Base-by-base conservation (phyloP, 1,284 basidiomycete genomes). In the Puccinia triticina region DNA sequence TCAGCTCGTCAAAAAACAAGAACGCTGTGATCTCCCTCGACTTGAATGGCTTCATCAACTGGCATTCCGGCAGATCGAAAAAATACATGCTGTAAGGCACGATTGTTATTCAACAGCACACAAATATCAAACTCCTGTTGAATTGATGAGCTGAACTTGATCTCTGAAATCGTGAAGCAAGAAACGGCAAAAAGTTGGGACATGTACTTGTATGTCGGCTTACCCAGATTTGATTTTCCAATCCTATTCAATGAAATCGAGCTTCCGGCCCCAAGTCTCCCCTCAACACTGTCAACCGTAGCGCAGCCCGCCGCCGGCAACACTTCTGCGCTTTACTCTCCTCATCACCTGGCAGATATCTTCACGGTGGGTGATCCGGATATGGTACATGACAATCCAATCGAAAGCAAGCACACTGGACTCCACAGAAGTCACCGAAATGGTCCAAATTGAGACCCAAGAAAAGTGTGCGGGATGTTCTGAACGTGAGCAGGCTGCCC, bases 211-310 rank as follows among this genome's bases (percentile, higher is more conserved):
- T 98, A 98, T 86, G 92, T 99, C 67, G 96, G 99, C 88, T 87
- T 99, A 53, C 97, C 96, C 0, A 91, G 94, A n/a, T 99, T 98
- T 86, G 96, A 98, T 86, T 96, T 98, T 86, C 96, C 97, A 0
- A 92, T 99, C n/a, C 92, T 99, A 69, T 99, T 93, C 87, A 94
- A 92, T 83, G 96, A 98, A 88, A 87, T 87, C 34, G 86, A 87
- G 43, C 88, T 88, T 37, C 72, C 86, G 80, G 61, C 85, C 83
- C 83, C 86, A 78, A 40, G 84, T 74, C 48, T 85, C 83, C 77
- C 84, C 83, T 90, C 87, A 4, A 53, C 64, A 29, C 26, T 57
- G 3, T 59, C 74, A 29, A 79, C 83, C 21, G 83, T 84, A 7
- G 66, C 55, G 37, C 83, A 83, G n/a, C 59, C 77, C 59, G 66